Evolutionary conservation across 495 filamentous ascomycete species (phyloP).

Genomic region (Penicillium egyptiacum): DNA sequence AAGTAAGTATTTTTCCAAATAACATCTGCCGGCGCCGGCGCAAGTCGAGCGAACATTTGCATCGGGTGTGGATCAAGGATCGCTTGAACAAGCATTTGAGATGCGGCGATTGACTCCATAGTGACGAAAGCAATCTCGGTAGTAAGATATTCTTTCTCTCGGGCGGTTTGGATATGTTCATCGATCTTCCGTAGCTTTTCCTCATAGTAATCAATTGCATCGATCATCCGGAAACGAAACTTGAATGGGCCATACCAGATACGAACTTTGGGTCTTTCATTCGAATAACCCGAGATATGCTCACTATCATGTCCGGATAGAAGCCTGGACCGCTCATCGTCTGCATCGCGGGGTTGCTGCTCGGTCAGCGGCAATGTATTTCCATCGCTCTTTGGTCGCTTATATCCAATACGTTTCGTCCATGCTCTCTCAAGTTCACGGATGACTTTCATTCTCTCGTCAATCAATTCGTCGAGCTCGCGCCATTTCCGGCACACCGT

Average conservation of each 20-base stretch:
- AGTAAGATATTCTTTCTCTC: conserved; percentile 74
- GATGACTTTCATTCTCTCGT: conserved; percentile 61
- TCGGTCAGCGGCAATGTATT: conserved; percentile 53
- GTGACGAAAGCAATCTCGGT: conserved; percentile 91
- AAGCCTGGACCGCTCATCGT: conserved; percentile 53
- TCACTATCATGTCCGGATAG: conserved; percentile 45
- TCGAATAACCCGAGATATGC: conserved; percentile 40
- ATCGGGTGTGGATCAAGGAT: conserved; percentile 85
- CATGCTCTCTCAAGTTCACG: conserved; percentile 82
- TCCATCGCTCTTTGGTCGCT: conserved; percentile 46
- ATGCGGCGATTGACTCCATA: conserved; percentile 90
- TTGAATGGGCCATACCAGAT: conserved; percentile 80
- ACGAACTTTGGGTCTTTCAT: conserved; percentile 64
- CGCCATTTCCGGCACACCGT: conserved; percentile 87
- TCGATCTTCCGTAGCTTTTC: conserved; percentile 81
- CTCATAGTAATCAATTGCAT: conserved; percentile 92
- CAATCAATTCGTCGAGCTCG: conserved; percentile 73
- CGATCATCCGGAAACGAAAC: conserved; percentile 68
- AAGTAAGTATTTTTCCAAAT: conserved; percentile 92
- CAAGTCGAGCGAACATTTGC: conserved; percentile 77
- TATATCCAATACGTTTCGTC: conserved; percentile 65
- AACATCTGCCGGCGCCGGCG: conserved; percentile 84
- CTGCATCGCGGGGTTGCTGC: conserved; percentile 44
- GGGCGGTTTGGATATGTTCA: conserved; percentile 66
- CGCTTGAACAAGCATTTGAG: conserved; percentile 93